Evolutionary conservation across 345 rosid genomes (phyloP).

Genomic region (Euphorbia lathyris): DNA sequence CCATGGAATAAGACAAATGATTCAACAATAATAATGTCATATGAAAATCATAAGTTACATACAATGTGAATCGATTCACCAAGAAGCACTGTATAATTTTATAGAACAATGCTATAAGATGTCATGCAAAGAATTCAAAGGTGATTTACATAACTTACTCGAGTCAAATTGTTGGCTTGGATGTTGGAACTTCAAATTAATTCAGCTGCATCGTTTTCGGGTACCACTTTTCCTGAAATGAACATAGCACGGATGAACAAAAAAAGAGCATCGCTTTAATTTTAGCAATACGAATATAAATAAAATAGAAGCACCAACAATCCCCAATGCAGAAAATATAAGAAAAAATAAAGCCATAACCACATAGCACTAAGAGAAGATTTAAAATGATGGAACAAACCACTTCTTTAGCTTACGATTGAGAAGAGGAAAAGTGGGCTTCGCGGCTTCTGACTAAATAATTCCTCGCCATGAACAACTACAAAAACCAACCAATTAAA

Average conservation of each 20-base stretch:
- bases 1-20: too few species aligned
- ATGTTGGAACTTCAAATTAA: constrained; percentile 71
- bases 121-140: background rate
- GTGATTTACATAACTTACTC: constrained; percentile 44
- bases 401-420: too few species aligned
- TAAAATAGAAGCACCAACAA: too few species aligned
- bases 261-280: background rate
- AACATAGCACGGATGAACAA: constrained; percentile 11
- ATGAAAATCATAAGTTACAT: background rate
- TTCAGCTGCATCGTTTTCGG: constrained; percentile 63
- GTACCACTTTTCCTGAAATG: constrained; percentile 50
- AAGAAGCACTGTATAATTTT: background rate
- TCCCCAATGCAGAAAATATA: too few species aligned
- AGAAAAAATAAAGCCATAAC: too few species aligned
- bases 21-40: background rate
- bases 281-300: background rate
- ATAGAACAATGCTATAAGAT: background rate
- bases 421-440: too few species aligned
- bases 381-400: too few species aligned
- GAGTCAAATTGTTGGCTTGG: constrained; percentile 95
- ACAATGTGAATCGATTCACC: background rate
- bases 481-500: too few species aligned
- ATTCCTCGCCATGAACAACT: too few species aligned
- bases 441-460: too few species aligned
- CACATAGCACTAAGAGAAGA: too few species aligned